These are phyloP conservation scores for Venturia carpophila DNA, from an alignment of 2,329 filamentous ascomycete species.

Conservation along the genomic window DNA sequence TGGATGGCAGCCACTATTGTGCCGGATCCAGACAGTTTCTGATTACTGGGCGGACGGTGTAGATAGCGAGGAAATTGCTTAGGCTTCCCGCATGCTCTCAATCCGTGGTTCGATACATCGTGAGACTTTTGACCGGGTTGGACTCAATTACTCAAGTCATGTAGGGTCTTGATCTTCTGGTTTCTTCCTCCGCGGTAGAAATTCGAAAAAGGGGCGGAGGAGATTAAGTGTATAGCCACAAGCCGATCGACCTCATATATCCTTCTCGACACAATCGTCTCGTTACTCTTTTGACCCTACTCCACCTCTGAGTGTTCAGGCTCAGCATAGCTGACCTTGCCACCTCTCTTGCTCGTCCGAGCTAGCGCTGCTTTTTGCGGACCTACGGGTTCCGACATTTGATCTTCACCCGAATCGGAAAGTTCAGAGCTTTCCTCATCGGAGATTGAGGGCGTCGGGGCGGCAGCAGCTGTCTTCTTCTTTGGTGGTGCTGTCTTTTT, in stretches of 20 bases:
- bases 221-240: not conserved
- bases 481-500: not conserved
- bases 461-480: not conserved
- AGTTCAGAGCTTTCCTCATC: not conserved
- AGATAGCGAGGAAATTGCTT: too few species aligned
- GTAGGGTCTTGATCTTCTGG: too few species aligned
- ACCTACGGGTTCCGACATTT: not conserved
- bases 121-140: too few species aligned
- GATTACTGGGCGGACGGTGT: not conserved
- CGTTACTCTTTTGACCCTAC: not conserved
- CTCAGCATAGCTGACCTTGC: conserved; percentile 12
- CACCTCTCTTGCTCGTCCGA: conserved; percentile 3
- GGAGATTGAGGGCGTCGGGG: not conserved
- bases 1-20: not conserved
- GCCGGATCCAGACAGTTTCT: not conserved
- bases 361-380: not conserved
- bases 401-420: not conserved
- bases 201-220: too few species aligned
- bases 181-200: too few species aligned
- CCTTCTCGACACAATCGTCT: not conserved
- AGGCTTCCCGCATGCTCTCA: too few species aligned
- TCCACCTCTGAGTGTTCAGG: conserved; percentile 10
- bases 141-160: too few species aligned
- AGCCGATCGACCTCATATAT: not conserved
- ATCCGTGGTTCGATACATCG: too few species aligned